phyloP scores from a whole-genome alignment of 148 eudicot genomes.

The Linanthus parryae region DNA sequence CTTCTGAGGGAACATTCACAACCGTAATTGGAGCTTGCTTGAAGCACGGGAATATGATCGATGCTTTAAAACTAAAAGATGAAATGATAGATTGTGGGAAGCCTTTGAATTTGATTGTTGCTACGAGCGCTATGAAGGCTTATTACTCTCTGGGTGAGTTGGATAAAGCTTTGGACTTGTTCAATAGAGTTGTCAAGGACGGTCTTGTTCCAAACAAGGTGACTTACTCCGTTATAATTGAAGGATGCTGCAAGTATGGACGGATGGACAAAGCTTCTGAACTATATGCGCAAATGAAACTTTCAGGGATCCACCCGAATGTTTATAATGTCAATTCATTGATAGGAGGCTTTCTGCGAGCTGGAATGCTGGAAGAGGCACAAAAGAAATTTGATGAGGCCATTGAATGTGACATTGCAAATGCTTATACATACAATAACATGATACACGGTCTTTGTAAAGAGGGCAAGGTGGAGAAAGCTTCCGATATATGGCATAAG shows the following conservation, averaged over 20 bases:
- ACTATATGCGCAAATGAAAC: conserved; percentile 46
- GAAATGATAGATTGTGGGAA: conserved; percentile 56
- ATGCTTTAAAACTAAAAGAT: conserved; percentile 52
- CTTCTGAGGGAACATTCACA: conserved; percentile 44
- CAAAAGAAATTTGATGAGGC: conserved; percentile 48
- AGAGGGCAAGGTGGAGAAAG: conserved; percentile 42
- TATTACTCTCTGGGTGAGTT: conserved; percentile 46
- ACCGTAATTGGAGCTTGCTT: conserved; percentile 47
- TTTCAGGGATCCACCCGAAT: conserved; percentile 42
- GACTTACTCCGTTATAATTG: conserved; percentile 53
- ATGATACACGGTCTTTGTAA: conserved; percentile 43
- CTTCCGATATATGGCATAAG: conserved; percentile 38
- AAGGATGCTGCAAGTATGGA: conserved; percentile 42
- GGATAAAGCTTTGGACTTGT: conserved; percentile 51
- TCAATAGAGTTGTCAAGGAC: conserved; percentile 27
- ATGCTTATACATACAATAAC: conserved; percentile 43
- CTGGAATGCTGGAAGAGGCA: conserved; percentile 39
- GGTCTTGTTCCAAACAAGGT: conserved; percentile 50
- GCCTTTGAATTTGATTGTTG: conserved; percentile 47
- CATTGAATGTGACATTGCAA: conserved; percentile 45
- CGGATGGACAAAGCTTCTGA: conserved; percentile 50
- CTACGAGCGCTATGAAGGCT: conserved; percentile 67
- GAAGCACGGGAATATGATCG: conserved; percentile 35
- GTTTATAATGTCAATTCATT: conserved; percentile 44
- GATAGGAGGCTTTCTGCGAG: conserved; percentile 43